Conservation (phyloP, 805 yeast genomes). For the Starmerella lactis-condensi region DNA sequence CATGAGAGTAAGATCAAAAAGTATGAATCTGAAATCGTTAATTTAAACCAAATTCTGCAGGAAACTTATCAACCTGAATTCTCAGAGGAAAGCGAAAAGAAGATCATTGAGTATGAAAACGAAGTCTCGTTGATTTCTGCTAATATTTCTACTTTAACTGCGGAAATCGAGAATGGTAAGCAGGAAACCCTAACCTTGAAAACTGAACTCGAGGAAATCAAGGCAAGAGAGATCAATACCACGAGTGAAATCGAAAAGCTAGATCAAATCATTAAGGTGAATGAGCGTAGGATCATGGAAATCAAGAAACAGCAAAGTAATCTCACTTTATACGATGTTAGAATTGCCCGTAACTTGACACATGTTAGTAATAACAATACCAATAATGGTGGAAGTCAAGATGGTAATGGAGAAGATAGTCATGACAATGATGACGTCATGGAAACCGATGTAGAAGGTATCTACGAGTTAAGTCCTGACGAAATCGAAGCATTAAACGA, state of each 20-base stretch:
- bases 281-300: no score
- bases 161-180: no score
- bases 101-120: no score
- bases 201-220: no score
- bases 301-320: no score
- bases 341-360: background rate
- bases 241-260: no score
- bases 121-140: no score
- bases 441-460: constrained; percentile 20
- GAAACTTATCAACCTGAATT: background rate
- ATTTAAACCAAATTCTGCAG: background rate
- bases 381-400: background rate
- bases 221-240: no score
- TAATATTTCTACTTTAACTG: no score
- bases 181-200: no score
- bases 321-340: no score
- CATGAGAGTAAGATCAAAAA: background rate
- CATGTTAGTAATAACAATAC: background rate
- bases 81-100: background rate
- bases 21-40: background rate
- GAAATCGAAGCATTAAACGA: constrained; percentile 13
- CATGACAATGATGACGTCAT: constrained; percentile 18
- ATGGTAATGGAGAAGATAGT: background rate
- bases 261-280: no score
- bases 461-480: constrained; percentile 14